Evolutionary conservation across 768 basidiomycete genomes (phyloP), one percentile per base, ranked within the genome.

Genomic region (Mycena metata): DNA sequence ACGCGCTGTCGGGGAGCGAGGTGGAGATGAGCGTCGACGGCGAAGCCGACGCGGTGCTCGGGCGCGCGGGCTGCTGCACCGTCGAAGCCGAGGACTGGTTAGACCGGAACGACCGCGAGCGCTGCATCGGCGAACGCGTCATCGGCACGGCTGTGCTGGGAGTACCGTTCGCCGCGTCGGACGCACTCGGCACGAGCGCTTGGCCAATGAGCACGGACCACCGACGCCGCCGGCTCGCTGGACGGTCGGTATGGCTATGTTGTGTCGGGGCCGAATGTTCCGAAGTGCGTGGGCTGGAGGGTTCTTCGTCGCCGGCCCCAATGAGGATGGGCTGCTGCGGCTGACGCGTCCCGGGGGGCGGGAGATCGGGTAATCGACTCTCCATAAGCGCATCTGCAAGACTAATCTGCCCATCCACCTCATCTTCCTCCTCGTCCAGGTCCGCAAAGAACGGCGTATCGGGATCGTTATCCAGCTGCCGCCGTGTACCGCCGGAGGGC

Each of bases 311-410:
- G 30, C 77, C 80, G 6, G 75, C 73, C 2, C 43, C 57, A 30
- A 94, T 79, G 23, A 94, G 74, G 42, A 94, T 91, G 33, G 93
- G 88, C 42, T 91, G 86, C 74, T 94, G 92, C 12, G 88, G 83
- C 56, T 80, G 89, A 59, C 81, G 81, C 12, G 90, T 85, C 19
- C 94, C 94, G 41, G 83, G 81, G 19, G 93, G 93, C 17, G 94
- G 92, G 16, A 92, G 75, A 41, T 90, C 85, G 9, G 94, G 93
- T 36, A 93, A 78, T 42, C 94, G 89, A 71, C 93, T 94, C 81
- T 96, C 94, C 60, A 92, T 74, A 21, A 96, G 80, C 12, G 90
- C 90, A 70, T 95, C 89, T 0, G 85, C 89, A 46, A 96, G 85
- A 30, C 89, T 90, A 42, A 96, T 90, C 30, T 85, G 84, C 39